phyloP scores from a whole-genome alignment of 106 monocot species.

The Dactylorhiza incarnata region DNA sequence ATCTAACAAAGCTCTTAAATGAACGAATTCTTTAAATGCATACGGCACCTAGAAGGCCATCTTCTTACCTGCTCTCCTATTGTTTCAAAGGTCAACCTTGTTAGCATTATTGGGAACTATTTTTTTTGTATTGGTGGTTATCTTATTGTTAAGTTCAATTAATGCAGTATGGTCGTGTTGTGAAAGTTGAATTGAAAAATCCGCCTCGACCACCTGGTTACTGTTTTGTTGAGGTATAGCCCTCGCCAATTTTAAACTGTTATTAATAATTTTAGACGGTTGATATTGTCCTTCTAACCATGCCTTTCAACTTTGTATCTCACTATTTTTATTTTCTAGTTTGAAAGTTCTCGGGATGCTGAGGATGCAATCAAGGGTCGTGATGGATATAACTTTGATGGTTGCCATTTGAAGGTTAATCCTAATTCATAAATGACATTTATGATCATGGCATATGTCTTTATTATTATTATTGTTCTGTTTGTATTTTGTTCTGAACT shows the following conservation, averaged over 20 bases:
- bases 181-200: conserved; percentile 80
- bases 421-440: not conserved
- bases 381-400: conserved; percentile 78
- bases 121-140: not conserved
- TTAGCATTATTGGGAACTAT: not conserved
- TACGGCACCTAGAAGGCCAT: not conserved
- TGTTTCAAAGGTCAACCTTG: not conserved
- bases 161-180: conserved; percentile 76
- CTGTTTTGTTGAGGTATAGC: conserved; percentile 80
- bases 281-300: not conserved
- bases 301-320: not conserved
- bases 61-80: not conserved
- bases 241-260: not conserved
- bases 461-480: not conserved
- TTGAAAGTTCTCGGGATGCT: conserved; percentile 76
- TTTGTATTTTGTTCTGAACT: too few relatives aligned
- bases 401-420: conserved; percentile 53
- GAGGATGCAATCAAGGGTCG: conserved; percentile 66
- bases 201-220: conserved; percentile 89
- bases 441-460: not conserved
- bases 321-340: conserved; percentile 22
- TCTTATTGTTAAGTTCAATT: not conserved
- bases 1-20: too few relatives aligned
- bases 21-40: too few relatives aligned
- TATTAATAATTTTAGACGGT: too few relatives aligned